Percentiles rank a stretch among this genome's conserved stretches.
Conservation (phyloP, 73 alveolate genomes). For the Uronychia setigera region DNA sequence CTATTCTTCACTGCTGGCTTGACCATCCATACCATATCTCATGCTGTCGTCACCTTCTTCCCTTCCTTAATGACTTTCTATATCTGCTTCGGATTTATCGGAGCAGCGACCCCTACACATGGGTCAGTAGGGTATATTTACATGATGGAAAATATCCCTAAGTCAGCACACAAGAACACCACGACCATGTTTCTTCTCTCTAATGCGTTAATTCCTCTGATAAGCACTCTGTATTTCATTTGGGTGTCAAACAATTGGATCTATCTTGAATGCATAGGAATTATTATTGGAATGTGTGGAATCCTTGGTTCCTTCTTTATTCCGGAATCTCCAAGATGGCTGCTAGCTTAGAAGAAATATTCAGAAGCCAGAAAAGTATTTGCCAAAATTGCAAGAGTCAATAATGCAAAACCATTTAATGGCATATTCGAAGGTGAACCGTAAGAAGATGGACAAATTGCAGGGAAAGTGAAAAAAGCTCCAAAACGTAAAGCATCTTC, state of each 20-base stretch:
- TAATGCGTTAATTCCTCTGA: not conserved
- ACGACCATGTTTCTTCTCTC: not conserved
- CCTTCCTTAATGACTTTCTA: not conserved
- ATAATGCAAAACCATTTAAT: not conserved
- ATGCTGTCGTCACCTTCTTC: not conserved
- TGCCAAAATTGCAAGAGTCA: slow-evolving; percentile 19
- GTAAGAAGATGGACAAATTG: no score
- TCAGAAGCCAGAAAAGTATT: slow-evolving; percentile 33
- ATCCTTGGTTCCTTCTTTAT: slow-evolving; percentile 2
- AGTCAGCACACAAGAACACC: not conserved
- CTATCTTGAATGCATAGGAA: slow-evolving; percentile 8
- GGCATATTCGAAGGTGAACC: not conserved
- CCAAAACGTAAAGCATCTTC: not conserved
- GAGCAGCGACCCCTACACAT: not conserved
- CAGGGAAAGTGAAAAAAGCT: no score
- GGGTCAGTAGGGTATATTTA: slow-evolving; percentile 7
- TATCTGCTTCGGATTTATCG: not conserved
- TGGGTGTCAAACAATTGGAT: slow-evolving; percentile 39
- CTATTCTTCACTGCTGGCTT: not conserved
- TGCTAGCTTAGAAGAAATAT: slow-evolving; percentile 21
- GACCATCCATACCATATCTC: not conserved
- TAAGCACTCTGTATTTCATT: slow-evolving; percentile 17
- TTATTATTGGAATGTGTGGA: slow-evolving; percentile 19
- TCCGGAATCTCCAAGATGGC: slow-evolving; percentile 68
- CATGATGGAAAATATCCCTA: slow-evolving; percentile 9